Evolutionary conservation across 2,329 filamentous ascomycete genomes (phyloP).

Genomic region (Trichoderma sp.): DNA sequence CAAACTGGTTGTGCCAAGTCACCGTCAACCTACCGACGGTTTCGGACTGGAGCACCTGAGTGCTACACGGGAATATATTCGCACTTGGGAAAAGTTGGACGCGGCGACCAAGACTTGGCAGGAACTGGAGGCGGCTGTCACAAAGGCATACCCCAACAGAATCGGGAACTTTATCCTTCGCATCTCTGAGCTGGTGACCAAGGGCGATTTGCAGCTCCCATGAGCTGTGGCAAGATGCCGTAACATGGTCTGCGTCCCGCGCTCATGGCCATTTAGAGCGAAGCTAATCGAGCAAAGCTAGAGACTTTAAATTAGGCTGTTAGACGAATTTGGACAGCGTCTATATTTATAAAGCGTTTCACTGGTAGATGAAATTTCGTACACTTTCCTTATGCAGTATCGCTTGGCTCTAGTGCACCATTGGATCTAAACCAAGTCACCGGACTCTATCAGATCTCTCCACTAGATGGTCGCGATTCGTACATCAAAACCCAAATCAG

Average conservation of each 20-base stretch:
- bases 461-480: not conserved
- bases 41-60: not conserved
- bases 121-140: not conserved
- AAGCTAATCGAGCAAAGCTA: not conserved
- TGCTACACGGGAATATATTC: slow-evolving; percentile 1
- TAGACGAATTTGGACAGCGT: not conserved
- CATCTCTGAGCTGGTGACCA: not conserved
- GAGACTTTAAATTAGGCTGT: not conserved
- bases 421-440: not conserved
- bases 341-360: too few relatives aligned
- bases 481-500: not conserved
- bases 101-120: slow-evolving; percentile 3
- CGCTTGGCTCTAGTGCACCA: not conserved
- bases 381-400: not conserved
- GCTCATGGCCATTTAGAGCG: too few relatives aligned
- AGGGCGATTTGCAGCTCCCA: slow-evolving; percentile 5
- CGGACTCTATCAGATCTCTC: not conserved
- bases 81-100: not conserved
- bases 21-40: not conserved
- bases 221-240: not conserved
- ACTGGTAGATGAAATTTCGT: too few relatives aligned
- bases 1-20: slow-evolving; percentile 2
- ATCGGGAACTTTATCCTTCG: slow-evolving; percentile 14
- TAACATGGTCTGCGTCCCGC: not conserved
- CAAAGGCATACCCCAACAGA: slow-evolving; percentile 10